Base-by-base conservation (phyloP, 768 basidiomycete genomes). In the Ramaria sp. region DNA sequence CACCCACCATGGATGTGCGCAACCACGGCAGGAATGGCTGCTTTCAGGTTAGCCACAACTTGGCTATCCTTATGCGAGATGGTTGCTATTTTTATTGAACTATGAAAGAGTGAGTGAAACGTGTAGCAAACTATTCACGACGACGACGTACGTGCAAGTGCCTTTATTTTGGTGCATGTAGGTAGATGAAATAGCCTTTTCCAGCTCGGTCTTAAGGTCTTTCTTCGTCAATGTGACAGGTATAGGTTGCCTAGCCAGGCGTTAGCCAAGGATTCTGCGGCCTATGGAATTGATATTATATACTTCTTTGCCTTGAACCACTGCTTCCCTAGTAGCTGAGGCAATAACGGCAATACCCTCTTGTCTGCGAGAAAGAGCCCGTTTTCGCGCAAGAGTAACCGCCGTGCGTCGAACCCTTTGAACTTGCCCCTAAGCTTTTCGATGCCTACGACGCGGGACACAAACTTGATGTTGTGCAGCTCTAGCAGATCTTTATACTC, bases 261-360 rank as follows among this genome's bases (percentile, higher is more conserved):
- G 10, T 58, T 22, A 46, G 27, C 45, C 17, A 61, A 61, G n/a
- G 61, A 56, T 46, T 60, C 38, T 54, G 22, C 13, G 57, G 6
- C 22, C 50, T 24, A 31, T 47, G 27, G 45, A 38, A 48, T 27
- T 7, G 11, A 41, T 27, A 65, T 1, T 4, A 63, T 88, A 61
- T 63, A 96, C 93, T 97, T 98, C 73, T 98, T 98, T 0, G 93
- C 91, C 31, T 89, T 80, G 63, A 97, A 92, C 80, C 91, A 98
- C 64, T 86, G 87, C 52, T 81, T 83, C 6, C 96, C 96, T 2
- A 98, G 75, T 48, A 97, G 71, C 59, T 81, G 82, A 1, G 95
- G 95, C 56, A 98, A 78, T 54, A 91, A 71, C n/a, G 88, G 86
- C 38, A 95, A 73, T 43, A 99, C 76, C 30, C 92, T 76, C 60